Base-by-base conservation (phyloP, 352 stramenopile species). In the Phytophthora colocasiae region DNA sequence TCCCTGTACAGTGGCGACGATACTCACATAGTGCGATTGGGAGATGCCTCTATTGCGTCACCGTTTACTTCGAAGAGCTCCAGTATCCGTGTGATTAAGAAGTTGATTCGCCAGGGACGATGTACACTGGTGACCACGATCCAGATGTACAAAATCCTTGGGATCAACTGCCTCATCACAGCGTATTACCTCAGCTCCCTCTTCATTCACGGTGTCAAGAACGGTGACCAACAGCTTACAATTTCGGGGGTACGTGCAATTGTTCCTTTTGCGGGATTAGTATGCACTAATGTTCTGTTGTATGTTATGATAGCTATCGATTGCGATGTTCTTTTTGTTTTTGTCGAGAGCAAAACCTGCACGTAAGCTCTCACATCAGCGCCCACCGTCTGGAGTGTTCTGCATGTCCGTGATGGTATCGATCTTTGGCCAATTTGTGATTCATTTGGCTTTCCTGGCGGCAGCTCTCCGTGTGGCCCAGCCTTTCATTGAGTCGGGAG, bases 81-180 rank as follows among this genome's bases (percentile, higher is more conserved):
- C 66, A 95, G 85, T 39, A 95, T 97, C 56, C 88, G 88, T 70
- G 83, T 86, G 14, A 93, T 89, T 46, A 96, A 99, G 29, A 93
- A 98, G 55, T 94, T 99, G 34, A 90, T 99, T 43, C 93, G 98
- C 41, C 97, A 99, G 66, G 98, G 98, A 11, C 86, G 98, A 48
- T 99, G 98, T 60, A 99, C 98, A 24, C 78, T 99, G 7, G 97
- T 99, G 7, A 99, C 96, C 12, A 99, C 98, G 38, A 96, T 99
- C 59, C 97, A 99, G 81, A 97, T 98, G 87, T 99, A 99, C 80
- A 97, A 99, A 77, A 99, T 99, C 57, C 73, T 99, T 29, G 97
- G 96, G 4, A 89, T 99, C 6, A 99, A 99, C 79, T 99, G 97
- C 69, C 76, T 99, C 7, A 98, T 99, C 50, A 98, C 91, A 73